Conservation (phyloP, 106 monocot species). For the Acorus gramineus region DNA sequence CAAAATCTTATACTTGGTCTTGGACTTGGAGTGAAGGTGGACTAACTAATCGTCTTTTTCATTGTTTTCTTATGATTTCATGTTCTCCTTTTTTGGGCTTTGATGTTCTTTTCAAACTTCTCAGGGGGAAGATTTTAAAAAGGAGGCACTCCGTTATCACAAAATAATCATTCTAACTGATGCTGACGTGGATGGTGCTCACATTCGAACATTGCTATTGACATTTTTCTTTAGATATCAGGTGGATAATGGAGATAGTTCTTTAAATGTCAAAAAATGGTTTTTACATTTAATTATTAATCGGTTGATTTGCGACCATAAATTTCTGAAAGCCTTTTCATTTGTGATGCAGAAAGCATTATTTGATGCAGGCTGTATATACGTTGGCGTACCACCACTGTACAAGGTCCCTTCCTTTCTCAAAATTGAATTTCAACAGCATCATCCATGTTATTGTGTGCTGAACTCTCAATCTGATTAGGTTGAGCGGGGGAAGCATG, state of each 20-base stretch:
- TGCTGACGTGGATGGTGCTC: slow-evolving; percentile 99
- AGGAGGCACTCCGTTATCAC: slow-evolving; percentile 86
- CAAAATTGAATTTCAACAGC: neutral
- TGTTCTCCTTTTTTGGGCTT: neutral
- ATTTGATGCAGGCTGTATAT: slow-evolving; percentile 97
- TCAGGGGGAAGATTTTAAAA: slow-evolving; percentile 97
- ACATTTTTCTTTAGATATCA: slow-evolving; percentile 99
- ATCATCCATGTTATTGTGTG: neutral
- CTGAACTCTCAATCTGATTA: slow-evolving; percentile 3
- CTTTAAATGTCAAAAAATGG: neutral
- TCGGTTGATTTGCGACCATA: too few species aligned
- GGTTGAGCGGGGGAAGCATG: slow-evolving; percentile 90
- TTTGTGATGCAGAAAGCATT: slow-evolving; percentile 59
- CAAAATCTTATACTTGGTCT: slow-evolving; percentile 95
- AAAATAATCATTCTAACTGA: slow-evolving; percentile 99
- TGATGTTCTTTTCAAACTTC: slow-evolving; percentile 7
- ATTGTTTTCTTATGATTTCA: neutral
- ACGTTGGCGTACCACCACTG: slow-evolving; percentile 94
- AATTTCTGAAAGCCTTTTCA: too few species aligned
- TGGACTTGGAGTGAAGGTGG: slow-evolving; percentile 97
- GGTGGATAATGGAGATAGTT: slow-evolving; percentile 20
- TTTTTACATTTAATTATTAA: too few species aligned
- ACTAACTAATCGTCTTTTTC: neutral
- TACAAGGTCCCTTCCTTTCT: slow-evolving; percentile 47
- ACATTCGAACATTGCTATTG: slow-evolving; percentile 88